phyloP scores from a whole-genome alignment of 768 basidiomycete genomes.

The Peribolospora kevripleyi region DNA sequence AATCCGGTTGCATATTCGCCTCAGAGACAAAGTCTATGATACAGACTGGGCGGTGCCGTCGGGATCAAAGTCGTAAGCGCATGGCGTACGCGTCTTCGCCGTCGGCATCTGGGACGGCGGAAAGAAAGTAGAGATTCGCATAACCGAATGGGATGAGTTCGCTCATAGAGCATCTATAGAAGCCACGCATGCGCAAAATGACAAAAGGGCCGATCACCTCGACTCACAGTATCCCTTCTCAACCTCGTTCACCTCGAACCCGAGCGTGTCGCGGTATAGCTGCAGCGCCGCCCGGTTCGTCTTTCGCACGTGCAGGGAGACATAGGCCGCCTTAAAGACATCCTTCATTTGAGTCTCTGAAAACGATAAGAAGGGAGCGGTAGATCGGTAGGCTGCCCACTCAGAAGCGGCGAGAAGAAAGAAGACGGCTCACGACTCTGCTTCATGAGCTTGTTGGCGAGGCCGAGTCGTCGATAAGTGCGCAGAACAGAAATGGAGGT shows the following conservation, averaged over 20 bases:
- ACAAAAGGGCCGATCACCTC: background rate
- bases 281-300: slow-evolving; percentile 81
- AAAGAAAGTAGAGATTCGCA: background rate
- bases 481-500: slow-evolving; percentile 88
- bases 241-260: slow-evolving; percentile 61
- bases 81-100: slow-evolving; percentile 88
- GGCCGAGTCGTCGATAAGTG: slow-evolving; percentile 65
- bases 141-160: background rate
- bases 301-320: slow-evolving; percentile 75
- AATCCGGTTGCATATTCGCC: too few species aligned
- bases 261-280: slow-evolving; percentile 67
- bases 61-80: slow-evolving; percentile 32
- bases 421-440: slow-evolving; percentile 44
- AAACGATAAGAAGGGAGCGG: background rate
- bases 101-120: slow-evolving; percentile 43
- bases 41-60: too few species aligned
- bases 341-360: slow-evolving; percentile 34
- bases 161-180: background rate
- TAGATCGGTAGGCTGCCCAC: background rate
- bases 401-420: background rate
- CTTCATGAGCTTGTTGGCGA: slow-evolving; percentile 84
- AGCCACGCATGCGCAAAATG: background rate
- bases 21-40: too few species aligned
- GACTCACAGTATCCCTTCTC: slow-evolving; percentile 76
- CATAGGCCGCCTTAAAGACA: slow-evolving; percentile 59